Conservation (phyloP, 129 eudicot species). For the Glebionis coronaria region DNA sequence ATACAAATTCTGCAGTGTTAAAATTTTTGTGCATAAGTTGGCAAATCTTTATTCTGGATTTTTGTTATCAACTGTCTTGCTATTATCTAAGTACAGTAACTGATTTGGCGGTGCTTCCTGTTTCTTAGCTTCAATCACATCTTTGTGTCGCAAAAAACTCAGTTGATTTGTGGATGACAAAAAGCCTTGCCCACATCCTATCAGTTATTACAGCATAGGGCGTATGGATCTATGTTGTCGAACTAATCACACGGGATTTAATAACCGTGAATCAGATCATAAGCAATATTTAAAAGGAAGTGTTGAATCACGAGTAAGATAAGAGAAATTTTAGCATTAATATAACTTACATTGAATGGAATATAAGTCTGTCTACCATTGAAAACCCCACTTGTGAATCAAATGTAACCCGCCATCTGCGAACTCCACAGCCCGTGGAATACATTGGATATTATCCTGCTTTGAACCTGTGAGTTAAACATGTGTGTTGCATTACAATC, state of each 20-base stretch:
- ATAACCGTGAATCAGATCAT: not conserved
- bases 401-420: slow-evolving; percentile 90
- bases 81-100: slow-evolving; percentile 38
- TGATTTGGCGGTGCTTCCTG: slow-evolving; percentile 35
- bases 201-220: slow-evolving; percentile 56
- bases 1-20: slow-evolving; percentile 12
- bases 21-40: slow-evolving; percentile 28
- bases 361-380: slow-evolving; percentile 80
- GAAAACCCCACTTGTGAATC: slow-evolving; percentile 72
- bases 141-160: slow-evolving; percentile 58
- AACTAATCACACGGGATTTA: not conserved
- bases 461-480: too few relatives aligned
- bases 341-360: too few relatives aligned
- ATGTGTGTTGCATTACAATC: too few relatives aligned
- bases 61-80: slow-evolving; percentile 32
- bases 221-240: not conserved
- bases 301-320: too few relatives aligned
- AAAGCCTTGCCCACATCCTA: slow-evolving; percentile 83
- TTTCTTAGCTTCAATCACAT: slow-evolving; percentile 24
- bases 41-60: not conserved
- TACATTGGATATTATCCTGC: too few relatives aligned
- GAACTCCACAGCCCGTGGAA: too few relatives aligned
- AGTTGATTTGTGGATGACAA: slow-evolving; percentile 72
- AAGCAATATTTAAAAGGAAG: not conserved
- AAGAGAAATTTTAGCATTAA: too few relatives aligned